Conservation (phyloP, 2,329 filamentous ascomycete genomes). For the Fusarium domesticum region DNA sequence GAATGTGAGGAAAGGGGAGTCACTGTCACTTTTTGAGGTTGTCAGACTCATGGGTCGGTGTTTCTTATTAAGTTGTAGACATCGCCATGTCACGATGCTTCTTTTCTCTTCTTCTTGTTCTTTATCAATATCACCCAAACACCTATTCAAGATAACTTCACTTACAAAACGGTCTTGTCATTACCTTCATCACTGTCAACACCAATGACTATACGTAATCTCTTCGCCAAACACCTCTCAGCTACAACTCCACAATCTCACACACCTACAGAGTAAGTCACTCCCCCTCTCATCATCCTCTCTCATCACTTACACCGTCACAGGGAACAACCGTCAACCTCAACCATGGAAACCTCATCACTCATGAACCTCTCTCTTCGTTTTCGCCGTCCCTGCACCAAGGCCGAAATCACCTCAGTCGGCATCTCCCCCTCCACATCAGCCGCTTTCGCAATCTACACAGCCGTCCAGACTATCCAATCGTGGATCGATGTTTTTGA, state of each 20-base stretch:
- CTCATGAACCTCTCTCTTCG: slow-evolving; percentile 26
- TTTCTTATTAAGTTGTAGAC: no score
- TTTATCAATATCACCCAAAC: no score
- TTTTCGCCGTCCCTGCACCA: slow-evolving; percentile 29
- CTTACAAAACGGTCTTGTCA: no score
- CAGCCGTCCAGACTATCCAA: slow-evolving; percentile 28
- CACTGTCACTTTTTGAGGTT: no score
- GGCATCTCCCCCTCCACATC: slow-evolving; percentile 29
- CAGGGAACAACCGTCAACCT: slow-evolving; percentile 16
- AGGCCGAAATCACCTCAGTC: slow-evolving; percentile 33
- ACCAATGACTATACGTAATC: not conserved
- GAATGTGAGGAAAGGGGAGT: slow-evolving; percentile 70
- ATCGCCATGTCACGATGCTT: no score
- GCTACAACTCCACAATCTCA: not conserved
- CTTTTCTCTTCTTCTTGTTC: no score
- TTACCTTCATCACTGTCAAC: no score
- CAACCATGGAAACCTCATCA: slow-evolving; percentile 2
- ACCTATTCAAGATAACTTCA: no score
- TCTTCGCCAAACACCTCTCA: not conserved
- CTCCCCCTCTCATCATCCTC: not conserved
- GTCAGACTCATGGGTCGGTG: no score
- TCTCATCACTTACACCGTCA: slow-evolving; percentile 5
- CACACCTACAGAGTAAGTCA: not conserved
- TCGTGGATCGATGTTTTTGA: slow-evolving; percentile 39
- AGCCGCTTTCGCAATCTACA: slow-evolving; percentile 32